Conservation (phyloP, 2,329 filamentous ascomycete species). For the Davidsoniella eucalypti region DNA sequence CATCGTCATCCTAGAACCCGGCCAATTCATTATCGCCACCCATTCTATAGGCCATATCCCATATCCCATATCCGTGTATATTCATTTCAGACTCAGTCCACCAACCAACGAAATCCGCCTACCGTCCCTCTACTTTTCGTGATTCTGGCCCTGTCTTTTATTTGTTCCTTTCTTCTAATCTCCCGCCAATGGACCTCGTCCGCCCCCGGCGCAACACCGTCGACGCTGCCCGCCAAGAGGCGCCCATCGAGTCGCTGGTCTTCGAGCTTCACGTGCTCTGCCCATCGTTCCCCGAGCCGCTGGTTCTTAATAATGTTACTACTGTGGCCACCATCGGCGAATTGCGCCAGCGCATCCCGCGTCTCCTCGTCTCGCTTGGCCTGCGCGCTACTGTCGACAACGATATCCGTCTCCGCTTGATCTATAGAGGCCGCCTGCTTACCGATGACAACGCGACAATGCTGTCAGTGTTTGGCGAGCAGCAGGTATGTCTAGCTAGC, state of each 20-base stretch:
- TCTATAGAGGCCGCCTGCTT: constrained; percentile 42
- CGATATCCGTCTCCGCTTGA: constrained; percentile 41
- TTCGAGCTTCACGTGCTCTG: constrained; percentile 44
- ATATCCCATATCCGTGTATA: no score
- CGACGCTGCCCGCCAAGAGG: constrained; percentile 13
- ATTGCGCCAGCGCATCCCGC: constrained; percentile 41
- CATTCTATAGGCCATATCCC: background rate
- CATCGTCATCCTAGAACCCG: no score
- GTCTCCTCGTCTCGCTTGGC: constrained; percentile 30
- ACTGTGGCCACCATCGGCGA: constrained; percentile 36
- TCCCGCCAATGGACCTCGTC: constrained; percentile 5
- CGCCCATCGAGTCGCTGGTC: constrained; percentile 20
- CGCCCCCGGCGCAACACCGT: constrained; percentile 17
- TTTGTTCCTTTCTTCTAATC: constrained; percentile 3
- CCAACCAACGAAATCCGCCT: background rate
- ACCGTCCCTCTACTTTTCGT: background rate
- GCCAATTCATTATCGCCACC: background rate
- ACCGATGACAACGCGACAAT: constrained; percentile 38
- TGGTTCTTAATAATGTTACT: constrained; percentile 32
- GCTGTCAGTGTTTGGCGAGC: constrained; percentile 38
- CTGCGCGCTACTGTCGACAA: constrained; percentile 17
- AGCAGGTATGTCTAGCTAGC: constrained; percentile 26
- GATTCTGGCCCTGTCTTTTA: background rate
- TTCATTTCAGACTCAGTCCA: background rate
- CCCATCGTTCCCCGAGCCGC: constrained; percentile 34